Evolutionary conservation across 2,329 filamentous ascomycete genomes (phyloP), one percentile per base, ranked within the genome.

Genomic region (Sporothrix brasiliensis): DNA sequence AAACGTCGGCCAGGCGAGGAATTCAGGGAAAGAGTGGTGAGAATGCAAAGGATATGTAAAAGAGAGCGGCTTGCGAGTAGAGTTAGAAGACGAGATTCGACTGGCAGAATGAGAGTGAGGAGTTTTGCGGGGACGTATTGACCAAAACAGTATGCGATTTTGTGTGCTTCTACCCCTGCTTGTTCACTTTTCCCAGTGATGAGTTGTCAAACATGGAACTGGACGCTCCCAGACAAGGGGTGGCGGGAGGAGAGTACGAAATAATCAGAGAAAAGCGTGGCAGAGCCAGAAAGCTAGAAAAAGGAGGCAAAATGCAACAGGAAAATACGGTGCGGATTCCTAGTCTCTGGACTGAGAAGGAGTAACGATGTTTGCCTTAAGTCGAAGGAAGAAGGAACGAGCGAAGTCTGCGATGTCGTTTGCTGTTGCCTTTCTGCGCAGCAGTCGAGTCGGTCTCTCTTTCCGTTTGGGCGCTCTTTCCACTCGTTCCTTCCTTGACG

Each of bases 191-290:
- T 67, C n/a, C 21, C 19, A 21, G 10, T 27, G n/a, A 34, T 9
- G 30, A n/a, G 14, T 52, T 49, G 34, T 56, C 50, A 61, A 52
- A 69, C 41, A 50, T 44, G 41, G 34, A 50, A 39, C 44, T 41
- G 54, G n/a, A 19, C 19, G 19, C 39, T 41, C 19, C 30, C 49
- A 69, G 67, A 69, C 53, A 69, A 58, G 44, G 53, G 53, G 34
- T 34, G 54, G 34, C 39, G 7, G 44, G 67, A 61, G 54, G 4
- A 24, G 52, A 53, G 49, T 27, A n/a, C n/a, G n/a, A n/a, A n/a
- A n/a, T n/a, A 10, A 53, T 30, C 24, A 16, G 44, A 10, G 21
- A 41, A 27, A 16, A 34, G 34, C n/a, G 19, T 14, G 21, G 34
- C n/a, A 16, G 13, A 34, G 24, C n/a, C 13, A 14, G 21, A 49